Conservation (phyloP, 805 yeast species). For the Nakazawaea anatomiae region DNA sequence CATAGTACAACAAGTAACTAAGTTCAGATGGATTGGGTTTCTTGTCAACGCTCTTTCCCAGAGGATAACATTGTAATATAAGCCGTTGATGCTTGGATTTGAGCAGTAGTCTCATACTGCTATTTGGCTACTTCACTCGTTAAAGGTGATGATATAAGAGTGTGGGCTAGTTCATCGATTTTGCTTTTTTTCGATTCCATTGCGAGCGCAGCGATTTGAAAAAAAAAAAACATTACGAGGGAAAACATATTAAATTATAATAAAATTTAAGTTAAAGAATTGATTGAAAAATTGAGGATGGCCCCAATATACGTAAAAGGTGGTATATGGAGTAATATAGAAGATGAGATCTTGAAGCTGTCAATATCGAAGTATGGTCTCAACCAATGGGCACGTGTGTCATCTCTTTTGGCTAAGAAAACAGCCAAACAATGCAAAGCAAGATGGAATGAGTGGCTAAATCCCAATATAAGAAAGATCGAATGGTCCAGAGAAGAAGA, state of each 20-base stretch:
- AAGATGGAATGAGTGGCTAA: constrained; percentile 85
- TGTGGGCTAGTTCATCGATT: neutral
- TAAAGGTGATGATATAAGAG: too few relatives aligned
- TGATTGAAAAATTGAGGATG: constrained; percentile 18
- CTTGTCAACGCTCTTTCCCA: constrained; percentile 81
- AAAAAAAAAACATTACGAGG: neutral
- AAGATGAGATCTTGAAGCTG: constrained; percentile 82
- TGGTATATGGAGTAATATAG: constrained; percentile 83
- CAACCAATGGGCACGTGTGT: constrained; percentile 91
- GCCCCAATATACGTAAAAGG: constrained; percentile 75
- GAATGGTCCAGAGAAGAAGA: constrained; percentile 81
- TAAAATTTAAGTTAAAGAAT: too few relatives aligned
- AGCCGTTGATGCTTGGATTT: constrained; percentile 85
- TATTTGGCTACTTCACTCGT: neutral
- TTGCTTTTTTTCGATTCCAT: neutral
- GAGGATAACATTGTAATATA: constrained; percentile 88
- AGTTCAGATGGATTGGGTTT: constrained; percentile 90
- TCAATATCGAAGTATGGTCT: constrained; percentile 92
- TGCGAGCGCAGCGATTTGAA: neutral
- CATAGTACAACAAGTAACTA: constrained; percentile 82
- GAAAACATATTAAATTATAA: neutral
- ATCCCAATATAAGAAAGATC: constrained; percentile 58
- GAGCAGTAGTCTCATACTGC: constrained; percentile 28
- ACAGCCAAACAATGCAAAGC: constrained; percentile 90
- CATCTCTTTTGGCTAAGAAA: constrained; percentile 78